phyloP scores from a whole-genome alignment of 176 grass and related monocot genomes.

The Elymus sibiricus region DNA sequence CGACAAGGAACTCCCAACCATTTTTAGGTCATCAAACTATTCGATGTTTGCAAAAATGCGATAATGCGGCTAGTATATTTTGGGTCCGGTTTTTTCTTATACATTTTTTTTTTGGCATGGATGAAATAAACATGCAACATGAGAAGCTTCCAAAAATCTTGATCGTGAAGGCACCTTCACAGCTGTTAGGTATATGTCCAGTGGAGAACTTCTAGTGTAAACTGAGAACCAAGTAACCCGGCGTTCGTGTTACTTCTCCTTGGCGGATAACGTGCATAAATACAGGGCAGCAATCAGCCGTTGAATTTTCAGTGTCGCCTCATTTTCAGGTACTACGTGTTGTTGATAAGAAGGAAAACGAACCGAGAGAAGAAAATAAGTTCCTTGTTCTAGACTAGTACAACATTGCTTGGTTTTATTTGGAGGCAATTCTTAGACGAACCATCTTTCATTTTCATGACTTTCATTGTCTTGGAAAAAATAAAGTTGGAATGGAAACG shows the following conservation, averaged over 20 bases:
- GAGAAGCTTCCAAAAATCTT: slow-evolving; percentile 31
- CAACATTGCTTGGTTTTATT: slow-evolving; percentile 10
- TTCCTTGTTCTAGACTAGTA: slow-evolving; percentile 26
- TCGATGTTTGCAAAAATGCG: background rate
- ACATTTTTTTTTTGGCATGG: no score
- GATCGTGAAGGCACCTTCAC: slow-evolving; percentile 9
- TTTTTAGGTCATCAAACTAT: background rate
- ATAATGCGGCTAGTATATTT: background rate
- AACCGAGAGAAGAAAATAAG: background rate
- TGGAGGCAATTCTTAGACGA: slow-evolving; percentile 3
- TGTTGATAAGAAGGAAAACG: slow-evolving; percentile 30
- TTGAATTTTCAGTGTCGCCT: slow-evolving; percentile 27
- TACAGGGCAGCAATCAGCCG: slow-evolving; percentile 4
- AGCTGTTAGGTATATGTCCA: slow-evolving; percentile 11
- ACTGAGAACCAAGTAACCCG: slow-evolving; percentile 9
- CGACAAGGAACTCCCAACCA: slow-evolving; percentile 9
- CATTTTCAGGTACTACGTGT: slow-evolving; percentile 41
- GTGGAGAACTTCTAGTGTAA: slow-evolving; percentile 1
- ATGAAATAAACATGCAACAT: background rate
- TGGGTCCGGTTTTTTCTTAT: no score
- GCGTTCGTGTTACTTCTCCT: background rate
- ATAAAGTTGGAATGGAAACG: background rate
- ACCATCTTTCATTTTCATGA: slow-evolving; percentile 29
- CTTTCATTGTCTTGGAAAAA: slow-evolving; percentile 29
- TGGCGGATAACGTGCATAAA: slow-evolving; percentile 1